Base-by-base conservation (phyloP, 768 basidiomycete species). In the Mycena vitilis region DNA sequence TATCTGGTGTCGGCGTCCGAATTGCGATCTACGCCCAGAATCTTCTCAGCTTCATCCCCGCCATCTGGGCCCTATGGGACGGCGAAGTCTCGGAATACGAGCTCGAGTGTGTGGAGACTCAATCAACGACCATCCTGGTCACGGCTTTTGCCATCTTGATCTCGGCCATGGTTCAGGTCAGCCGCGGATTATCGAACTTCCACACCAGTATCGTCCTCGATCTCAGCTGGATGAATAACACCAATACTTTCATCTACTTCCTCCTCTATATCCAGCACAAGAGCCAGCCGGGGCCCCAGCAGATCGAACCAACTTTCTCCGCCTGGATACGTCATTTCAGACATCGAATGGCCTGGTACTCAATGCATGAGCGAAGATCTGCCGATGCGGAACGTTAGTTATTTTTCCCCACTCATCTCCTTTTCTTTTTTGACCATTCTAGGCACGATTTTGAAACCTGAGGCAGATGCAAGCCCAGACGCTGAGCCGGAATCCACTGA, bases 81-180 rank as follows among this genome's bases (percentile, higher is more conserved):
- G 37, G 56, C 6, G 54, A 60, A 30, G 58, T 69, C 3, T 10
- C 44, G 16, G 15, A 0, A 0, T n/a, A 13, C 38, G 67, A 69
- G 40, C 44, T 56, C 44, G 55, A 63, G 0, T 1, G 52, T 15
- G 44, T 69, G 4, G 57, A 52, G 7, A 60, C 22, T 9, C 52
- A 54, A 30, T 56, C 60, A 23, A 64, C 66, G 13, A 64, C 68
- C 7, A 63, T 71, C 48, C 54, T 71, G 23, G 45, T 71, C 25
- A 69, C 70, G 18, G 69, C 68, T n/a, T 62, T 65, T 47, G 71
- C 71, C 44, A 58, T 71, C 25, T 63, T 71, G 30, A 44, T 71
- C 58, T 59, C 71, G 11, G 61, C 71, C n/a, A 38, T 69, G 48
- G 47, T 65, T 36, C 37, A 71, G 55, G 56, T 63, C 36, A 23